These are phyloP conservation scores for Phyllosticta citribraziliensis DNA, from an alignment of 2,329 filamentous ascomycete species.

Conservation along the genomic window DNA sequence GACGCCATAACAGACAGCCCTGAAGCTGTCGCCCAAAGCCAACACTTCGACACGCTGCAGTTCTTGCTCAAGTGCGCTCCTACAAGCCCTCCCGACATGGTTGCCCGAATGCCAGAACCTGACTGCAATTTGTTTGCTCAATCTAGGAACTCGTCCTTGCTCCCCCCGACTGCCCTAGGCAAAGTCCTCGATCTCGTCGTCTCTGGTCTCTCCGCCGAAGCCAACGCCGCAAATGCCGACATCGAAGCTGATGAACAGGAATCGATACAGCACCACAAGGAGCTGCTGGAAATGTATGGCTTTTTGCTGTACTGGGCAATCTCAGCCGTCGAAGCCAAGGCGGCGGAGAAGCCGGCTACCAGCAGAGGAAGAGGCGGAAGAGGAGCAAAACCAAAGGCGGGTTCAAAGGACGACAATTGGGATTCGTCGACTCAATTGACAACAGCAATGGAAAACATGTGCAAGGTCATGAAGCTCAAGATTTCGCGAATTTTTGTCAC, in stretches of 20 bases:
- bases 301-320: constrained; percentile 94
- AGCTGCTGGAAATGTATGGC: constrained; percentile 83
- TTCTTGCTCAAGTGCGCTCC: constrained; percentile 90
- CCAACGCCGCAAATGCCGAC: constrained; percentile 75
- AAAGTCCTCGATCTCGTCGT: constrained; percentile 88
- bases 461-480: constrained; percentile 88
- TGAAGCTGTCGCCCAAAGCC: constrained; percentile 70
- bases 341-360: constrained; percentile 77
- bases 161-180: constrained; percentile 75
- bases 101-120: not conserved
- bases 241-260: constrained; percentile 90
- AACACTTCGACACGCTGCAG: constrained; percentile 84
- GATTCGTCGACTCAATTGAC: constrained; percentile 85
- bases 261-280: constrained; percentile 75
- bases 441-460: constrained; percentile 84
- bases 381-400: constrained; percentile 58
- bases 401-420: constrained; percentile 67
- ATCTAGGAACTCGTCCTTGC: constrained; percentile 63
- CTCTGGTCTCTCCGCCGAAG: constrained; percentile 75
- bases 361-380: constrained; percentile 65
- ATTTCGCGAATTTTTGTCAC: constrained; percentile 89
- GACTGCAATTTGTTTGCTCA: not conserved
- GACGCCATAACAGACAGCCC: constrained; percentile 88
- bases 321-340: constrained; percentile 86
- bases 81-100: constrained; percentile 34